A percentile compares a stretch with the other conserved stretches of the same genome.
Evolutionary conservation across 345 rosid species (phyloP).

Genomic region (Capsella bursapastoris): DNA sequence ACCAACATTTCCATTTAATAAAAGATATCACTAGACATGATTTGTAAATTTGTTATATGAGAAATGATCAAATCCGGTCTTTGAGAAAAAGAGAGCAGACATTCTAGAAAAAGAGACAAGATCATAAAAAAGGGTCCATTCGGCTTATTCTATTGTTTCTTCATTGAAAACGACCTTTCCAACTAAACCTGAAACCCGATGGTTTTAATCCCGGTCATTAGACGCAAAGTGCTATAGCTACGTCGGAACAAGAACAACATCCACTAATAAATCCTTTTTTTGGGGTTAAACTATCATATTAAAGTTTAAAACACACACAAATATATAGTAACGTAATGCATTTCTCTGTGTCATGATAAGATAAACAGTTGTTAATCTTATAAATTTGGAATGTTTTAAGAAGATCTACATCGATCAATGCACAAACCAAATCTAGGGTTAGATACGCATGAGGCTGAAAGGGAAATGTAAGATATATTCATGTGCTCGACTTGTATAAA

Average conservation of each 20-base stretch:
- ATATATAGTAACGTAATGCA: too few species aligned
- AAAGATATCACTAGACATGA: not conserved
- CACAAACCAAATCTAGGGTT: conserved; percentile 24
- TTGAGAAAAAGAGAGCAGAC: not conserved
- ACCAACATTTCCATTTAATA: too few species aligned
- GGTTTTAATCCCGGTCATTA: not conserved
- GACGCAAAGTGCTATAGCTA: not conserved
- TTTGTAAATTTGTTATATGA: not conserved
- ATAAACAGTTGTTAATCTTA: conserved; percentile 9
- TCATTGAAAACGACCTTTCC: not conserved
- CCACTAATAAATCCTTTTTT: not conserved
- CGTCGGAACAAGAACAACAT: not conserved
- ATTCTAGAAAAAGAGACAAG: not conserved
- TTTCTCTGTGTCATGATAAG: not conserved
- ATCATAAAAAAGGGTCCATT: not conserved
- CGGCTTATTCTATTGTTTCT: not conserved
- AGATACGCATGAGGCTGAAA: conserved; percentile 22
- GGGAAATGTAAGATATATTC: not conserved
- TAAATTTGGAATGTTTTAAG: conserved; percentile 25
- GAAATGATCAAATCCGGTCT: not conserved
- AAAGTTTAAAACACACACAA: too few species aligned
- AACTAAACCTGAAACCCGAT: not conserved
- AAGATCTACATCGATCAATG: conserved; percentile 31
- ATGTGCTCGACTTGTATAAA: conserved; percentile 14
- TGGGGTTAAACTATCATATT: not conserved